Conservation (phyloP, 805 yeast genomes). For the Brettanomyces anomalus region DNA sequence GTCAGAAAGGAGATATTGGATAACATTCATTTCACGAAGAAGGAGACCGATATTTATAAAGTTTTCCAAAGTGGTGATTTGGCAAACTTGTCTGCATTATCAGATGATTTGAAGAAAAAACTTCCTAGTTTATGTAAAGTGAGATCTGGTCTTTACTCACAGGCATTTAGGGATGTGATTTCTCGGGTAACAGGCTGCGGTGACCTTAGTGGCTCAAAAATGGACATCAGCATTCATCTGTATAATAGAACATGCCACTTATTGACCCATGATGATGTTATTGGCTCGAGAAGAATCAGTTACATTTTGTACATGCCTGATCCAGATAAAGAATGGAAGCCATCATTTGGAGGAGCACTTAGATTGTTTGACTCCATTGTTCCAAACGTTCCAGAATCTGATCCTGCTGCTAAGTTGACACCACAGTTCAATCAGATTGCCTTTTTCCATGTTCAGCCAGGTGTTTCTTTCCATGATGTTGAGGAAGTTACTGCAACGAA, state of each 20-base stretch:
- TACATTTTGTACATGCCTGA: slow-evolving; percentile 90
- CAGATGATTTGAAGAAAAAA: slow-evolving; percentile 62
- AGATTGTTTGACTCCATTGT: slow-evolving; percentile 78
- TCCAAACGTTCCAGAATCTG: slow-evolving; percentile 85
- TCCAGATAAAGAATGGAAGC: slow-evolving; percentile 83
- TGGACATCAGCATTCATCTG: slow-evolving; percentile 88
- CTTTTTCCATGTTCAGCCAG: slow-evolving; percentile 93
- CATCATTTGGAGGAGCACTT: slow-evolving; percentile 88
- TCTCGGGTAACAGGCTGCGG: slow-evolving; percentile 80
- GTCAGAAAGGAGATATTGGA: slow-evolving; percentile 80
- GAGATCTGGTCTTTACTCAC: slow-evolving; percentile 81
- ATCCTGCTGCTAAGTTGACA: slow-evolving; percentile 55
- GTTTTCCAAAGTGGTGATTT: slow-evolving; percentile 86
- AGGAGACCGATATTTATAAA: slow-evolving; percentile 95
- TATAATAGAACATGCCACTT: slow-evolving; percentile 91
- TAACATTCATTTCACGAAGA: slow-evolving; percentile 83
- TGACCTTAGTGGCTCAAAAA: slow-evolving; percentile 78
- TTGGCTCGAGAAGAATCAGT: slow-evolving; percentile 88
- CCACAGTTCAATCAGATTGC: slow-evolving; percentile 97
- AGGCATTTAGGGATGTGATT: slow-evolving; percentile 71
- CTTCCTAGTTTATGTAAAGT: slow-evolving; percentile 70
- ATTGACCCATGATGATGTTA: slow-evolving; percentile 94
- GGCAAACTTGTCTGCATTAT: slow-evolving; percentile 82
- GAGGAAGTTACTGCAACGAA: slow-evolving; percentile 92
- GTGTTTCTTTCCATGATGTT: slow-evolving; percentile 93